Base-by-base conservation (phyloP, 768 basidiomycete genomes). In the Suillus tomentosus region DNA sequence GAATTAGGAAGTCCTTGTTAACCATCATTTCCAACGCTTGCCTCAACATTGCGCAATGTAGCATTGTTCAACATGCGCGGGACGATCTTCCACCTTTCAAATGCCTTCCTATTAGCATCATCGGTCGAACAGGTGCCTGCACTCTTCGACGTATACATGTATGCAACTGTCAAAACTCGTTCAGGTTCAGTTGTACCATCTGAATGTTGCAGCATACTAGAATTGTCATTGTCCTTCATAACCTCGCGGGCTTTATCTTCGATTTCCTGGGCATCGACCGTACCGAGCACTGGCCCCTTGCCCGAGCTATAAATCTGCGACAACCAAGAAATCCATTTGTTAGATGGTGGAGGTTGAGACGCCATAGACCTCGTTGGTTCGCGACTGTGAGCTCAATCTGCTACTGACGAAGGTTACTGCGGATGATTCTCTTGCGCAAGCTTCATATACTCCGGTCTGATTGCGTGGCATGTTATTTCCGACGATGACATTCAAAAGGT, bases 91-190 rank as follows among this genome's bases (percentile, higher is more conserved):
- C 83, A 86, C 19, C 78, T 74, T 64, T 83, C 82, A 69, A 86
- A 82, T 0, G 85, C 84, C 65, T 84, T 81, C 54, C 82, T 78
- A 69, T 94, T 94, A 65, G 84, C 85, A 36, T 74, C 78, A 71
- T 87, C 83, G 3, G 93, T 94, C 34, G 81, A 78, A 63, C 79
- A 78, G 5, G 85, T 83, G 0, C 93, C 92, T 5, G 92, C 91
- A 67, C 85, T 87, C 55, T 89, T 90, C 62, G 80, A 80, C 5
- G 88, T 86, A 69, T 92, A 94, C 72, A 82, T 75, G 77, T 87
- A 94, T 10, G 89, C 82, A 73, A 48, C 86, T 90, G 80, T 4
- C 3, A 54, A 59, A 37, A 60, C 17, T 36, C 17, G 42, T 36
- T 48, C 0, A 53, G 40, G 48, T 10, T 22, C 17, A 14, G 19